A percentile compares a stretch with the other conserved stretches of the same genome.
phyloP scores from a whole-genome alignment of 2,329 filamentous ascomycete genomes.

The Sordariomycetes sp. region DNA sequence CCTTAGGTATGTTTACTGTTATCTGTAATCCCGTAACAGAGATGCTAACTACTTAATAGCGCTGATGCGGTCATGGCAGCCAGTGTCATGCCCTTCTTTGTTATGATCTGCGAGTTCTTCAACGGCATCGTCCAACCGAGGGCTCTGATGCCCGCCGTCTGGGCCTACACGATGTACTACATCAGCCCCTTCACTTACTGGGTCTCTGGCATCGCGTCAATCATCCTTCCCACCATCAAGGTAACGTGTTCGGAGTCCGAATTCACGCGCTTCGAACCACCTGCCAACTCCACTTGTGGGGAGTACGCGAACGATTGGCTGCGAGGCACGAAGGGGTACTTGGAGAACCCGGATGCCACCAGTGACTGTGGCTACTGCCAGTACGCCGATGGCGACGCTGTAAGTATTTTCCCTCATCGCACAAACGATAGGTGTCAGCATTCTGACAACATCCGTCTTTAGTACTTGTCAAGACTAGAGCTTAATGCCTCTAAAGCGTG shows the following conservation, averaged over 20 bases:
- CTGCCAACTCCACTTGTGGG: neutral
- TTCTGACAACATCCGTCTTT: conserved; percentile 37
- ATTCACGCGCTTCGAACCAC: conserved; percentile 1
- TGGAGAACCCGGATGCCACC: conserved; percentile 6
- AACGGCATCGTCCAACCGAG: conserved; percentile 36
- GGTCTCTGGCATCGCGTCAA: conserved; percentile 43
- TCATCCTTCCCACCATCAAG: conserved; percentile 38
- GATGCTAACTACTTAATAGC: conserved; percentile 42
- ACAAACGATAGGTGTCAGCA: conserved; percentile 38
- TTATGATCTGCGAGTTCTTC: conserved; percentile 64
- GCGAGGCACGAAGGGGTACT: conserved; percentile 1
- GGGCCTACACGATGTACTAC: conserved; percentile 45
- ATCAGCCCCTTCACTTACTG: neutral
- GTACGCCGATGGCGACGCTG: conserved; percentile 37
- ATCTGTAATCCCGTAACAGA: conserved; percentile 61
- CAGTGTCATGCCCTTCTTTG: conserved; percentile 60
- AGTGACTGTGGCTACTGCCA: conserved; percentile 6
- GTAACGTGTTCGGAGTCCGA: conserved; percentile 28
- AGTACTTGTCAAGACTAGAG: conserved; percentile 38
- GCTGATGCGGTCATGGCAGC: conserved; percentile 14
- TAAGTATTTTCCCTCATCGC: neutral
- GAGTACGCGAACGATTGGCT: neutral
- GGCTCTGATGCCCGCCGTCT: conserved; percentile 50
- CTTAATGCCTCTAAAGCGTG: neutral
- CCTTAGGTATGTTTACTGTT: conserved; percentile 55